Evolutionary conservation across 768 basidiomycete genomes (phyloP).

Genomic region (Hygrocybe coccinea): DNA sequence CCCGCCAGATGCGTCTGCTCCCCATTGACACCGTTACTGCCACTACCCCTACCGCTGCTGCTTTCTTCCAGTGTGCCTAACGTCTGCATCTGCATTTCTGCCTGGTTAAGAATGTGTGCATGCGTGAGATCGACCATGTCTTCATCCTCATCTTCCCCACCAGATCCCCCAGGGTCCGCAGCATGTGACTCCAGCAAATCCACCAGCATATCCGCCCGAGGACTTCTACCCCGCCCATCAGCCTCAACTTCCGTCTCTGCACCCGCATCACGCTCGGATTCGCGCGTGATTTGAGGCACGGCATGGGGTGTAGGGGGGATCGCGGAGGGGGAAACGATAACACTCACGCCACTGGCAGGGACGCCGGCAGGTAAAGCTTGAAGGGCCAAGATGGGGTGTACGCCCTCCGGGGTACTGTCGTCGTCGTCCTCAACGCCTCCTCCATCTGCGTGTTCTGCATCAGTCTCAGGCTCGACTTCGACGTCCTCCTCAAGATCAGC

Average conservation of each 20-base stretch:
- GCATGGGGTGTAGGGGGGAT: not conserved
- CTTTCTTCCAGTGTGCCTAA: not conserved
- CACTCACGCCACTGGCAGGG: not conserved
- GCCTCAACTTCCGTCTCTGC: conserved; percentile 40
- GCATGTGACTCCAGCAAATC: not conserved
- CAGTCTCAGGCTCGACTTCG: conserved; percentile 46
- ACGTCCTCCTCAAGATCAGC: conserved; percentile 96
- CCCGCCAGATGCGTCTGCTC: not conserved
- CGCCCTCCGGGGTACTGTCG: not conserved
- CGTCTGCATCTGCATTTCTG: not conserved
- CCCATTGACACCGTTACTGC: not conserved
- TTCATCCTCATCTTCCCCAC: not conserved
- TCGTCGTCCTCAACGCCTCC: not conserved
- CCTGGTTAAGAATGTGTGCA: not conserved
- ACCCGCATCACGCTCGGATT: conserved; percentile 20
- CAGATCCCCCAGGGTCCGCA: no score
- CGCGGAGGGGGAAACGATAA: not conserved
- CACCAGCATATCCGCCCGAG: not conserved
- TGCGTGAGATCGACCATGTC: not conserved
- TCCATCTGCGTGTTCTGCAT: not conserved
- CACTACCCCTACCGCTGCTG: not conserved
- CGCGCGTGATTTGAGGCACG: not conserved
- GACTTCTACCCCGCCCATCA: conserved; percentile 12
- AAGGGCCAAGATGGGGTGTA: not conserved
- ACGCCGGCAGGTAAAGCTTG: not conserved